Evolutionary conservation across 2,329 filamentous ascomycete genomes (phyloP).

Genomic region (Intubia oerlemansii): DNA sequence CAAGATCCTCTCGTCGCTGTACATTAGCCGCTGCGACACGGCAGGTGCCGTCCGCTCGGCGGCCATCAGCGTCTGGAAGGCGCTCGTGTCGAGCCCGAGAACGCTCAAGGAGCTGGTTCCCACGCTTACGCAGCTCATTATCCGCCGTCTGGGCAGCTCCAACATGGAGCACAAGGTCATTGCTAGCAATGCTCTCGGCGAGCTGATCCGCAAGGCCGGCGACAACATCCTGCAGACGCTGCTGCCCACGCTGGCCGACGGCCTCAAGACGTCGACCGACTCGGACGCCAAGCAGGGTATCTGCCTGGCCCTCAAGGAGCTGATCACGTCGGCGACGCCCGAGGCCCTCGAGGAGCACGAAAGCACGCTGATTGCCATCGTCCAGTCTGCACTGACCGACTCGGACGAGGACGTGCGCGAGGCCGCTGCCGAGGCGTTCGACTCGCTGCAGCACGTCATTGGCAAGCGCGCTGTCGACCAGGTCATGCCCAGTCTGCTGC

Average conservation of each 20-base stretch:
- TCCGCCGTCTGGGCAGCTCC: conserved; percentile 77
- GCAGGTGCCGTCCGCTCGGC: conserved; percentile 76
- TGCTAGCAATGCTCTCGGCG: conserved; percentile 87
- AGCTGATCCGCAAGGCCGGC: conserved; percentile 90
- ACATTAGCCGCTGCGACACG: conserved; percentile 95
- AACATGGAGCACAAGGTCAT: conserved; percentile 99
- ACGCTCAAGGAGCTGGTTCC: conserved; percentile 91
- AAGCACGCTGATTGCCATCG: conserved; percentile 82
- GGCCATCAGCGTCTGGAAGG: conserved; percentile 90
- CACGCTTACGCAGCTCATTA: conserved; percentile 84
- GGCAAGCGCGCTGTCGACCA: conserved; percentile 92
- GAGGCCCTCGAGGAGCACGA: conserved; percentile 89
- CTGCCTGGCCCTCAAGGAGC: conserved; percentile 82
- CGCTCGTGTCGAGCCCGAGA: conserved; percentile 73
- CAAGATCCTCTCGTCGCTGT: conserved; percentile 90
- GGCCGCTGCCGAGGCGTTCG: conserved; percentile 90
- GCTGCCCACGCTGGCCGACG: conserved; percentile 79
- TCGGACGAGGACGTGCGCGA: conserved; percentile 78
- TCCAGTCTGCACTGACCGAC: conserved; percentile 81
- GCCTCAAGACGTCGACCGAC: conserved; percentile 70
- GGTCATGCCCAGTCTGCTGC: conserved; percentile 80
- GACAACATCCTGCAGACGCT: conserved; percentile 78
- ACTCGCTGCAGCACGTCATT: conserved; percentile 78
- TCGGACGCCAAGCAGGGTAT: conserved; percentile 92
- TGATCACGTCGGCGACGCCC: conserved; percentile 71